phyloP scores from a whole-genome alignment of 768 basidiomycete species.

The Dentipellis fragilis region DNA sequence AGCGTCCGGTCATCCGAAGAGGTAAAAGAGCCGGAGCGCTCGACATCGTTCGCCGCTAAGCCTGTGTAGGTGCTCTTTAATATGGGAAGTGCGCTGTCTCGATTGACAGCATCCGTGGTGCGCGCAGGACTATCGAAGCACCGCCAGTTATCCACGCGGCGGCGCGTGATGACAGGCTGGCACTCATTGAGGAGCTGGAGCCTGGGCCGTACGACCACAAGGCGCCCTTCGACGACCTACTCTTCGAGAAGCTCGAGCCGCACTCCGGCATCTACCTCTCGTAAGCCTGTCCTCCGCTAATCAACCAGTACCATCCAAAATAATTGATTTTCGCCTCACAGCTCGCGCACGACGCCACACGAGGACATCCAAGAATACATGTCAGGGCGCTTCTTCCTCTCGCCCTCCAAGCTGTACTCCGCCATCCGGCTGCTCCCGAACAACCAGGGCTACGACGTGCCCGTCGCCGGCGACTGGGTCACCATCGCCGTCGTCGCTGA shows the following conservation, averaged over 20 bases:
- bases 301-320: not conserved
- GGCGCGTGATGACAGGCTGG: conserved; percentile 49
- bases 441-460: conserved; percentile 78
- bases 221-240: conserved; percentile 60
- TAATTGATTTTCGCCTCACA: conserved; percentile 21
- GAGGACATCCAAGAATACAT: conserved; percentile 75
- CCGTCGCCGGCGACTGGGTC: conserved; percentile 88
- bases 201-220: conserved; percentile 72
- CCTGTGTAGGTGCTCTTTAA: not conserved
- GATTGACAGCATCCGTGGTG: no score
- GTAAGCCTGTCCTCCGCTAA: conserved; percentile 35
- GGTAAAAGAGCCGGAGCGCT: not conserved
- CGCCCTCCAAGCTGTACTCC: conserved; percentile 85
- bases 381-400: conserved; percentile 74
- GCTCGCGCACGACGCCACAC: conserved; percentile 65
- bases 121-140: not conserved
- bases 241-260: conserved; percentile 76
- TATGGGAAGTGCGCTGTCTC: not conserved
- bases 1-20: not conserved
- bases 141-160: not conserved
- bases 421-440: conserved; percentile 66
- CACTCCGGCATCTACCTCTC: conserved; percentile 79
- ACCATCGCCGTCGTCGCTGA: conserved; percentile 95
- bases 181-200: conserved; percentile 66
- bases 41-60: not conserved